Evolutionary conservation across 2,329 filamentous ascomycete genomes (phyloP).

Genomic region (Trichoderma cornu-damae): DNA sequence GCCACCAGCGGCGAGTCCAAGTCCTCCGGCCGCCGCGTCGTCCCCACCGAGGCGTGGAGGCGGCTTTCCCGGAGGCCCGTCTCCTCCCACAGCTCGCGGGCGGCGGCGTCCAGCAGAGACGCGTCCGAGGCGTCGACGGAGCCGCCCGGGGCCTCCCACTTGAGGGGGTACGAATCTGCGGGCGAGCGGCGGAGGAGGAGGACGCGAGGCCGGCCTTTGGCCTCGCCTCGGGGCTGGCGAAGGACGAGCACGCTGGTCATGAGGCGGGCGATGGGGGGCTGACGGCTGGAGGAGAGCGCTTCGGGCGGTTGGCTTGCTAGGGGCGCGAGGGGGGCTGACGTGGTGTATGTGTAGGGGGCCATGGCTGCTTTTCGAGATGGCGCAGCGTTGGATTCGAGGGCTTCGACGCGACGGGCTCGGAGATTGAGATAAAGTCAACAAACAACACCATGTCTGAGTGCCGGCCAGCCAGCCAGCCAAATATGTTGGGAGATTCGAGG

Average conservation of each 20-base stretch:
- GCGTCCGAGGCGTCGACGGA: slow-evolving; percentile 35
- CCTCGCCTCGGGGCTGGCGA: background rate
- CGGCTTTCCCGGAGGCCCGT: slow-evolving; percentile 33
- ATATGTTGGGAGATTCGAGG: no score
- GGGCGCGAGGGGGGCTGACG: slow-evolving; percentile 16
- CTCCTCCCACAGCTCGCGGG: slow-evolving; percentile 46
- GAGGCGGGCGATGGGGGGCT: slow-evolving; percentile 21
- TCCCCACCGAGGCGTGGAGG: slow-evolving; percentile 26
- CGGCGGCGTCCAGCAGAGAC: slow-evolving; percentile 40
- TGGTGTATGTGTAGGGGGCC: slow-evolving; percentile 10
- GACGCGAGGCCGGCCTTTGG: background rate
- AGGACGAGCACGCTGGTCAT: slow-evolving; percentile 24
- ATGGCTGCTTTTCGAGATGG: background rate
- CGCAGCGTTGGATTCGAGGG: no score
- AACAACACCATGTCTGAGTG: no score
- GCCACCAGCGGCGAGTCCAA: background rate
- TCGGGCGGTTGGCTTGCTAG: slow-evolving; percentile 8
- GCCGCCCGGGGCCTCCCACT: slow-evolving; percentile 24
- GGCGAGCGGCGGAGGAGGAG: slow-evolving; percentile 22
- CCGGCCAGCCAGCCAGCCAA: no score
- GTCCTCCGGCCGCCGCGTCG: background rate
- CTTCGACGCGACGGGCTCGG: no score
- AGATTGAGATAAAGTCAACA: no score
- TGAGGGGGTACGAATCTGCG: slow-evolving; percentile 21
- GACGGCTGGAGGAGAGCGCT: background rate